These are phyloP conservation scores for Chaetomium sp. DNA, from an alignment of 2,329 filamentous ascomycete genomes.

Conservation along the genomic window DNA sequence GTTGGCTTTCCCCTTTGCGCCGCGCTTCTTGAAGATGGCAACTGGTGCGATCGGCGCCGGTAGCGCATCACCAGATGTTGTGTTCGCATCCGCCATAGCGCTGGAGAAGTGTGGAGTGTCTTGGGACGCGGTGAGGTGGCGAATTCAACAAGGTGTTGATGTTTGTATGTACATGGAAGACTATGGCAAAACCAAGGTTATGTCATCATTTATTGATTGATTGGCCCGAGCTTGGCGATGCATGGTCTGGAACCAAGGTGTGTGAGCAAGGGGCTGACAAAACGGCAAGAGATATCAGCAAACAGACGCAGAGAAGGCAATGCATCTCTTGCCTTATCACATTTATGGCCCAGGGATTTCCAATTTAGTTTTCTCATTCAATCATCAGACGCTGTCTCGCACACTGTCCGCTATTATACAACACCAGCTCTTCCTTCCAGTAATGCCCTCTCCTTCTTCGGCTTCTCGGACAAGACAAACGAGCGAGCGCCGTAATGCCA, in stretches of 20 bases:
- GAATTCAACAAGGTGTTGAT: not conserved
- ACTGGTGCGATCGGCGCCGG: slow-evolving; percentile 48
- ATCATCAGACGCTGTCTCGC: slow-evolving; percentile 25
- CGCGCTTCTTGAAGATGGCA: slow-evolving; percentile 83
- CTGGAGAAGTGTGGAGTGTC: not conserved
- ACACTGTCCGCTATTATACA: slow-evolving; percentile 1
- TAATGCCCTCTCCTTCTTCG: not conserved
- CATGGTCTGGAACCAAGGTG: not conserved
- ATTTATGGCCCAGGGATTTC: not conserved
- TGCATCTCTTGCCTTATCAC: not conserved
- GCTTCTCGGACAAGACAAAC: not conserved
- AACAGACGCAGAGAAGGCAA: not conserved
- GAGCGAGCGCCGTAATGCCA: not conserved
- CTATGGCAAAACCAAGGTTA: not conserved
- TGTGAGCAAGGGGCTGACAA: not conserved
- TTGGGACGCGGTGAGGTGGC: not conserved
- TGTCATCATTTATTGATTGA: too few species aligned
- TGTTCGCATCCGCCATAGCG: slow-evolving; percentile 29
- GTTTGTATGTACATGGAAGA: not conserved
- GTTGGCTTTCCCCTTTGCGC: slow-evolving; percentile 73
- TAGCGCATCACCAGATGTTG: slow-evolving; percentile 13
- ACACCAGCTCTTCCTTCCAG: slow-evolving; percentile 7
- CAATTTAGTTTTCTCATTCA: slow-evolving; percentile 31
- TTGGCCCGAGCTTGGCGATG: not conserved
- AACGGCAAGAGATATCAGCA: not conserved